Base-by-base conservation (phyloP, 352 stramenopile genomes). In the Blastocystis sp. region DNA sequence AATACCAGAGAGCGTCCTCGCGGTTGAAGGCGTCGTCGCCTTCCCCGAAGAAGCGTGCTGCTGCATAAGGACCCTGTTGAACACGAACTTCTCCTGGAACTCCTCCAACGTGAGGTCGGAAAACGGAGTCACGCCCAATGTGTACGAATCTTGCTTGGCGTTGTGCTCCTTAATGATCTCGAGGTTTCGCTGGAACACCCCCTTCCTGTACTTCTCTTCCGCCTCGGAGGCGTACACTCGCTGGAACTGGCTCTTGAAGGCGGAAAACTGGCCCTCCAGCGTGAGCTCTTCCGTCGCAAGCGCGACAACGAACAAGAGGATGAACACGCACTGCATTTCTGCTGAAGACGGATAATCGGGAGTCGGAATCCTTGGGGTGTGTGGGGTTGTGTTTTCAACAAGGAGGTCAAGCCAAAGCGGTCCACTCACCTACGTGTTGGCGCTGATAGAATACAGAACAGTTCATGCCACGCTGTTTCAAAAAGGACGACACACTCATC, bases 391-490 rank as follows among this genome's bases (percentile, higher is more conserved):
- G n/a, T n/a, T n/a, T n/a, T n/a, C n/a, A n/a, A n/a, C n/a, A n/a
- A n/a, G n/a, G n/a, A n/a, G n/a, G n/a, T n/a, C n/a, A n/a, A n/a
- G n/a, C n/a, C 9, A 55, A 16, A 55, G 45, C 45, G 16, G 6
- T 55, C 45, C 6, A 45, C 21, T 35, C 26, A 2, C 74, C 74
- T 9, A 59, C 29, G 19, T 33, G 1, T 0, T 16, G 3, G 26
- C 74, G 51, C 41, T 85, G 50, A 31, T 29, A 16, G 33, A 59
- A 85, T 2, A 85, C 74, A n/a, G 74, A 85, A 51, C 74, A 85
- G 21, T 85, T 66, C 51, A 85, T 26, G 3, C 74, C 74, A 12
- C 45, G 31, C 26, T 45, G 31, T 19, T 67, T 67, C 51, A 85
- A 41, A 41, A 70, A 85, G 6, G 26, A 12, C 21, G 65, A 37